Base-by-base conservation (phyloP, 106 monocot genomes). In the Dendrobium chrysotoxum region DNA sequence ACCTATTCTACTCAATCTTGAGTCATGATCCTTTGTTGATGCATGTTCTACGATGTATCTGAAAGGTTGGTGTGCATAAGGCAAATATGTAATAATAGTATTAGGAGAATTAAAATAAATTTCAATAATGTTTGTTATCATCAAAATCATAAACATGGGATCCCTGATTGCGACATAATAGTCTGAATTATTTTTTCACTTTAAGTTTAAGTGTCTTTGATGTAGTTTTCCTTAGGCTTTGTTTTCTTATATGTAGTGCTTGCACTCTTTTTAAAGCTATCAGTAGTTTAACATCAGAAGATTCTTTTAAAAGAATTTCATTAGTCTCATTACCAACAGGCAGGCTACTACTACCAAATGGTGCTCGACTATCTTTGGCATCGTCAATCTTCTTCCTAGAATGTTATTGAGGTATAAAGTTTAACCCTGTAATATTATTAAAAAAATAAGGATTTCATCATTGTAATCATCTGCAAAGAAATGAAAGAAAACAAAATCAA, bases 361-460 rank as follows among this genome's bases (percentile, higher is more conserved):
- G 70, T 50, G 31, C 28, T 61, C 21, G 53, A 78, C 4, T 77
- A 38, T 26, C 66, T 25, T 20, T 25, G 10, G 38, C 70, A 77
- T 31, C 57, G 7, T 18, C 78, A 13, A 18, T 78, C 78, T 9
- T n/a, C 72, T 78, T 64, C 4, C 3, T 16, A 12, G 54, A 78
- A 41, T 72, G 71, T 55, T 20, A 72, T 54, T 28, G 71, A 41
- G 72, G 40, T 53, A 70, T 8, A 70, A 40, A 40, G 20, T 77
- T 78, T 64, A 71, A 40, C 68, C 54, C 83, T 83, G 72, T 54
- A 71, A 71, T 20, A 74, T 74, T 70, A 13, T 1, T 8, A 50
- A 75, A 44, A 78, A 47, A 76, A 4, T 47, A 50, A 46, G 44
- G 45, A 2, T 15, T 17, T 7, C 18, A 42, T 74, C 74, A 21